Evolutionary conservation across 2,329 filamentous ascomycete genomes (phyloP).

Genomic region (Tolypocladium endophyticum): DNA sequence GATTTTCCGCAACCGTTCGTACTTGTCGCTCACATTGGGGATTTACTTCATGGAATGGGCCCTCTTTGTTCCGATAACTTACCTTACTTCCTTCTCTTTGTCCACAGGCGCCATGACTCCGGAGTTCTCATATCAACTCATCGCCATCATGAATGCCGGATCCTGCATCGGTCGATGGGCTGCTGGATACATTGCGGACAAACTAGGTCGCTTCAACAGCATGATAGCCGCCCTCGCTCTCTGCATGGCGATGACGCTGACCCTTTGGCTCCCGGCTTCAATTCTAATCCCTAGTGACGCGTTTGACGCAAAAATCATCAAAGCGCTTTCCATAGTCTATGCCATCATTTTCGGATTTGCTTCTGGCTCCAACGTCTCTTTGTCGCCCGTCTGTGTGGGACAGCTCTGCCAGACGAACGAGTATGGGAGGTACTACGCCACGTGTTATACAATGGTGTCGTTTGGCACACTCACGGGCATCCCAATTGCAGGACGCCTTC

Average conservation of each 20-base stretch:
- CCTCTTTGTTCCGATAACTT: background rate
- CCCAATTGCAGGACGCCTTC: background rate
- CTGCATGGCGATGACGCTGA: background rate
- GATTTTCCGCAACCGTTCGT: background rate
- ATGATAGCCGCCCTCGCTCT: background rate
- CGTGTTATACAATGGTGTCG: background rate
- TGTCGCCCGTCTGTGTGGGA: background rate
- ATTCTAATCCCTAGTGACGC: background rate
- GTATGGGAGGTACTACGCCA: background rate
- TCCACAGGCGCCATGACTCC: background rate
- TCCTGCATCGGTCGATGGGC: background rate
- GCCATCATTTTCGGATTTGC: background rate
- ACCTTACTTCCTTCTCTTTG: background rate
- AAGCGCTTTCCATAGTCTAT: background rate
- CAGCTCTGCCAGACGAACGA: background rate
- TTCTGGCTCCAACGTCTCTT: background rate
- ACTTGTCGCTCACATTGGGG: background rate
- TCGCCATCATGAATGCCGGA: background rate
- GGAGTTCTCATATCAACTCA: background rate
- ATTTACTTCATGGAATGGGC: background rate
- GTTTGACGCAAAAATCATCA: background rate
- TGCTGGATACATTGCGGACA: background rate
- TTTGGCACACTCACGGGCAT: background rate
- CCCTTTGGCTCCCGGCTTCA: background rate
- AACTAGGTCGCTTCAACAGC: background rate